Percentiles rank a stretch among this genome's conserved stretches.
These are phyloP conservation scores for Phytophthora europaea DNA, from an alignment of 352 stramenopile genomes.

Conservation along the genomic window DNA sequence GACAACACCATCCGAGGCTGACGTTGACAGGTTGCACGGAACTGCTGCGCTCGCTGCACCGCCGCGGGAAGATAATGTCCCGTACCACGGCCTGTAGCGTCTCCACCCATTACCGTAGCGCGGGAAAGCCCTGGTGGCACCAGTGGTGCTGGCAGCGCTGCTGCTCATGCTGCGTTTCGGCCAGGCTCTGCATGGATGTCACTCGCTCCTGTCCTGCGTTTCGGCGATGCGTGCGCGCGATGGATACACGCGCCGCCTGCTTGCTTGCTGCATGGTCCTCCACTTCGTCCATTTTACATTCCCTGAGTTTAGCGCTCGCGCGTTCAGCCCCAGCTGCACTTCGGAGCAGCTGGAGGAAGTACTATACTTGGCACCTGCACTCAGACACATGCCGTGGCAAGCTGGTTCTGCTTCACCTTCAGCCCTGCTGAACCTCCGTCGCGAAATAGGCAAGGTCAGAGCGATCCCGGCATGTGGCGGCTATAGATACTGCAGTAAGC, in stretches of 20 bases:
- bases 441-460: neutral
- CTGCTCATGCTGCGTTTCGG: neutral
- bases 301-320: neutral
- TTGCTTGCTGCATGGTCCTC: neutral
- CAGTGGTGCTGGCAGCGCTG: neutral
- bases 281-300: neutral
- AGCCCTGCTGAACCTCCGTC: neutral
- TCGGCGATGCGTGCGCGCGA: neutral
- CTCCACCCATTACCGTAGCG: neutral
- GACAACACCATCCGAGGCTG: constrained; percentile 11
- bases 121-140: neutral
- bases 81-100: neutral
- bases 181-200: neutral
- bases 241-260: neutral
- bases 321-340: neutral
- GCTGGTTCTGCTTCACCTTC: neutral
- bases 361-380: neutral
- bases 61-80: constrained; percentile 2
- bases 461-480: neutral
- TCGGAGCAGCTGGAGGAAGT: neutral
- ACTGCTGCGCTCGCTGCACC: constrained; percentile 3
- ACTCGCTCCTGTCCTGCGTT: neutral
- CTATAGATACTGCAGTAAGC: neutral
- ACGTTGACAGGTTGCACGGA: constrained; percentile 11
- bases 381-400: neutral